Base-by-base conservation (phyloP, 2,329 filamentous ascomycete genomes). In the Lasiodiplodia sp. region DNA sequence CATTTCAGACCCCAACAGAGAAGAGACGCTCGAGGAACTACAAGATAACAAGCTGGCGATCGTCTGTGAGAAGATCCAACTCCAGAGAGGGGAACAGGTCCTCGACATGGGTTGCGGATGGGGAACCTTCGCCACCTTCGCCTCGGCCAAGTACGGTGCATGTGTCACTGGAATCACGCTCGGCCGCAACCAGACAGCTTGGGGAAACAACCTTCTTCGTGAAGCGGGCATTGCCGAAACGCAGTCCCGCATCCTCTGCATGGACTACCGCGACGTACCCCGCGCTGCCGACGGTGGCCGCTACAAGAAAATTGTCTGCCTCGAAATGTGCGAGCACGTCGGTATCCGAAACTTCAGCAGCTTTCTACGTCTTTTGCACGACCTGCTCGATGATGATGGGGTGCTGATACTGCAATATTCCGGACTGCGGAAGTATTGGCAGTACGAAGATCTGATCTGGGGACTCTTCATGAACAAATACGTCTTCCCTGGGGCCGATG, bases 391-490 rank as follows among this genome's bases (percentile, higher is more conserved):
- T 71, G 96, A 98, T 73, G 94, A 98, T 73, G 96, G 96, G 80
- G 88, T 93, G 73, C 97, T 98, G 86, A 97, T 96, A 88, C 87
- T 98, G 70, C 96, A 98, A 82, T 93, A 96, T 75, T 93, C 95
- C 75, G 96, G 96, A 83, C 88, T 99, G 71, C 91, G 96, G 75
- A 96, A 96, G 85, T 86, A 87, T 72, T 98, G 96, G 96, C 96
- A 98, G 82, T 98, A 97, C 78, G 94, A 98, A 86, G 95, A 98
- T 83, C 88, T 97, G 63, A 92, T 95, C 81, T 98, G 96, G 96
- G 96, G 96, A 79, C 87, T 98, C 57, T 98, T 97, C 88, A 97
- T 98, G 94, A 98, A 98, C 90, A 97, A 97, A 86, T 97, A 98
- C 83, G 87, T 98, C 80, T 98, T 98, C 88, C 96, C 94, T 38